Evolutionary conservation across 371 early-diverging fungal species (phyloP).

Genomic region (Entomophthora muscae): DNA sequence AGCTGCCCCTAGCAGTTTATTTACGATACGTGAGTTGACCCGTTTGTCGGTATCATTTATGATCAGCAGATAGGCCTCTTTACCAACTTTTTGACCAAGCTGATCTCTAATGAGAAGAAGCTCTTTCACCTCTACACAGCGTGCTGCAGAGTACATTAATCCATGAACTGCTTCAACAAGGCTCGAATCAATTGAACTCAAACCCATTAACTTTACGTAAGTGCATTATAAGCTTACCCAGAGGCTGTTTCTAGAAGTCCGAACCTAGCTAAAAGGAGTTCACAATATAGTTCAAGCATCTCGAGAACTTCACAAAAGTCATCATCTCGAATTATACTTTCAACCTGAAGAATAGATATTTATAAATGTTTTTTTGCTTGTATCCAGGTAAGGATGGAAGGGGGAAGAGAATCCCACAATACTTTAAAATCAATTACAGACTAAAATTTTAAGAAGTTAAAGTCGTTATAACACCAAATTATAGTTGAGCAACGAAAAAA

Average conservation of each 20-base stretch:
- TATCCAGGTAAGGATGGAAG: neutral
- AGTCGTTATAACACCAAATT: too few relatives aligned
- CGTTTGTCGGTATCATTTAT: conserved; percentile 50
- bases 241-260: conserved; percentile 59
- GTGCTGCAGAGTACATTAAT: conserved; percentile 73
- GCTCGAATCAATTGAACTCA: conserved; percentile 55
- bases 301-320: conserved; percentile 77
- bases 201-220: neutral
- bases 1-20: neutral
- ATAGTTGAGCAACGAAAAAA: too few relatives aligned
- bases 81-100: conserved; percentile 61
- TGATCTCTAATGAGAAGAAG: conserved; percentile 51
- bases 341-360: too few relatives aligned
- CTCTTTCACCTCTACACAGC: conserved; percentile 67
- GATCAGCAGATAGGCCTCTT: conserved; percentile 56
- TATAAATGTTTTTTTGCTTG: too few relatives aligned
- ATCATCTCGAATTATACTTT: conserved; percentile 87
- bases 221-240: conserved; percentile 30
- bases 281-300: conserved; percentile 76
- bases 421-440: too few relatives aligned
- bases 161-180: conserved; percentile 76
- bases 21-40: conserved; percentile 33
- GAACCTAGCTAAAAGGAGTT: conserved; percentile 69
- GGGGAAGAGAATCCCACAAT: too few relatives aligned
- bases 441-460: too few relatives aligned